These are phyloP conservation scores for Tilletia setariae DNA, from an alignment of 1,284 basidiomycete species.

Conservation along the genomic window DNA sequence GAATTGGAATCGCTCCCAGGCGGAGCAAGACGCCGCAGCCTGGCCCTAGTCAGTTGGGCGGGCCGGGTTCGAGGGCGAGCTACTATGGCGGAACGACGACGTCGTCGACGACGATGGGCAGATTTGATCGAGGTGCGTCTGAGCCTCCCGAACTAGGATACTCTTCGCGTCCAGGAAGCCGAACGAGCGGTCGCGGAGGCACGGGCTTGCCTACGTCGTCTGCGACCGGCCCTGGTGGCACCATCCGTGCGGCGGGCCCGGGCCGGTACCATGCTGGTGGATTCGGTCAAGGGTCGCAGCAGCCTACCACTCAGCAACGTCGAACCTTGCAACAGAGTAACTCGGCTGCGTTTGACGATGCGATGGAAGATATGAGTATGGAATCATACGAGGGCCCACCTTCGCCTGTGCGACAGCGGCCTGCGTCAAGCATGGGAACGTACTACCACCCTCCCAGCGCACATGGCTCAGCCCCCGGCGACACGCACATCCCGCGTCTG, in stretches of 20 bases:
- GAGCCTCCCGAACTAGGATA: background rate
- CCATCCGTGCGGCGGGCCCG: background rate
- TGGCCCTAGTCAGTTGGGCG: background rate
- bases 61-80: background rate
- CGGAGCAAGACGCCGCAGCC: constrained; percentile 14
- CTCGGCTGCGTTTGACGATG: background rate
- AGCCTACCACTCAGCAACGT: background rate
- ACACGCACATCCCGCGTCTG: constrained; percentile 37
- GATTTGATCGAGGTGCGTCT: background rate
- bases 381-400: constrained; percentile 1
- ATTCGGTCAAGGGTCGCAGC: constrained; percentile 23
- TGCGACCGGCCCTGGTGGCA: background rate
- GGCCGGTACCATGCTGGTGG: background rate
- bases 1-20: background rate
- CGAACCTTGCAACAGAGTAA: constrained; percentile 9
- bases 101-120: background rate
- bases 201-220: no score
- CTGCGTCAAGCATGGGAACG: constrained; percentile 30
- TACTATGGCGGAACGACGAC: background rate
- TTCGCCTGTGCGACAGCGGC: constrained; percentile 16
- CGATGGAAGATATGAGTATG: constrained; percentile 8
- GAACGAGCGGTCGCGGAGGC: background rate
- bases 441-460: constrained; percentile 41
- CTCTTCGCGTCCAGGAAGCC: background rate
- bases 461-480: constrained; percentile 13